A percentile compares a stretch with the other conserved stretches of the same genome.
Evolutionary conservation across 2,329 filamentous ascomycete species (phyloP).

Genomic region (Aspergillus ochraceoroseus): DNA sequence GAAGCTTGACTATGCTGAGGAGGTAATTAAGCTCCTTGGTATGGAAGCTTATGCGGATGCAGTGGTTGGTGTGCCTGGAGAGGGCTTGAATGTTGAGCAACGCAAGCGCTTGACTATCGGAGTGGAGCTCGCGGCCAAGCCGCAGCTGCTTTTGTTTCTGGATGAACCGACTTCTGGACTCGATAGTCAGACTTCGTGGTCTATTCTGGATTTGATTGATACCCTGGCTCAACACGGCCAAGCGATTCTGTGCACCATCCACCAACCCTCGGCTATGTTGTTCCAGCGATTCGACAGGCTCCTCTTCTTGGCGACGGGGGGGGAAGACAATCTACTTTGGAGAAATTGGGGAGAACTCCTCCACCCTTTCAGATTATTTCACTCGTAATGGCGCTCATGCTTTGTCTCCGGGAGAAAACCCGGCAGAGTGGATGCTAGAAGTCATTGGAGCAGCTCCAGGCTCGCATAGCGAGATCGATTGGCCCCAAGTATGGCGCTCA

Average conservation of each 20-base stretch:
- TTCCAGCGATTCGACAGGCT: conserved; percentile 57
- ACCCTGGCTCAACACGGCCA: conserved; percentile 57
- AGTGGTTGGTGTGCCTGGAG: conserved; percentile 57
- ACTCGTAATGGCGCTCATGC: conserved; percentile 13
- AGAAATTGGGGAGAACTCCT: conserved; percentile 13
- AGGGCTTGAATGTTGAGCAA: conserved; percentile 54
- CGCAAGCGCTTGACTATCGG: conserved; percentile 41
- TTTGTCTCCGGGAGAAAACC: conserved; percentile 7
- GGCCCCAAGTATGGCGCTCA: conserved; percentile 53
- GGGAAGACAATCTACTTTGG: conserved; percentile 25
- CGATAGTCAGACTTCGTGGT: conserved; percentile 55
- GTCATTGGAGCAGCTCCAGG: conserved; percentile 48
- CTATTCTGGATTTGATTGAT: conserved; percentile 56
- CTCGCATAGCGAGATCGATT: conserved; percentile 50
- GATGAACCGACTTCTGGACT: conserved; percentile 59
- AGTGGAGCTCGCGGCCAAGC: conserved; percentile 38
- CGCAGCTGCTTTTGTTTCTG: conserved; percentile 58
- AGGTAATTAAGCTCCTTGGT: conserved; percentile 60
- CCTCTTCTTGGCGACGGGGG: conserved; percentile 52
- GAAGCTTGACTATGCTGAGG: conserved; percentile 62
- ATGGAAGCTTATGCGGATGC: conserved; percentile 63
- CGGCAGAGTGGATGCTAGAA: conserved; percentile 18
- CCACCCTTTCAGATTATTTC: conserved; percentile 12
- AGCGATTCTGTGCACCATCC: conserved; percentile 57
- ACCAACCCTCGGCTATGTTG: conserved; percentile 54